phyloP scores from a whole-genome alignment of 1,284 basidiomycete genomes.

The Heterobasidion annosum region DNA sequence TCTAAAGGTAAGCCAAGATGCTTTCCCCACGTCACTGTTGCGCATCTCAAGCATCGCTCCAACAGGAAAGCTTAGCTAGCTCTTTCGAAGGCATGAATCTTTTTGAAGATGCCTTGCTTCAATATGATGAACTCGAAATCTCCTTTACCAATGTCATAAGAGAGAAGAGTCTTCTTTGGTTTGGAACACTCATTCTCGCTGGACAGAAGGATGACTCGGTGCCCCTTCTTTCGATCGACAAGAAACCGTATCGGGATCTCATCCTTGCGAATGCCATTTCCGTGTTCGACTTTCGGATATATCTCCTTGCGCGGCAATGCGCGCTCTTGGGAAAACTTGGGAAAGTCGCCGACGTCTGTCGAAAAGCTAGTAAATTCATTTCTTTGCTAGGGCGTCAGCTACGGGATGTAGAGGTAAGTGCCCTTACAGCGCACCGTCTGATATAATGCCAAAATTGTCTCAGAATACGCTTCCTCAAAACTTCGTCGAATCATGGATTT shows the following conservation, averaged over 20 bases:
- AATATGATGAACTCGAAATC: constrained; percentile 89
- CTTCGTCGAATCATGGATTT: constrained; percentile 93
- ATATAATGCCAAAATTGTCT: constrained; percentile 6
- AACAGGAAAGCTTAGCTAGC: constrained; percentile 85
- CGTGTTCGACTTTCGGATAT: constrained; percentile 90
- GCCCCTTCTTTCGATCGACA: constrained; percentile 70
- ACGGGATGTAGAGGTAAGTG: constrained; percentile 63
- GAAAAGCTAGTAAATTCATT: constrained; percentile 66
- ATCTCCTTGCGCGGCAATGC: constrained; percentile 85
- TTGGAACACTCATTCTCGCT: constrained; percentile 72
- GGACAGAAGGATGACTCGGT: constrained; percentile 71
- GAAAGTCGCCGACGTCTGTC: constrained; percentile 58
- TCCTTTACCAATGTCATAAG: constrained; percentile 73
- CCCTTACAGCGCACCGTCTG: background rate
- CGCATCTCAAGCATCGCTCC: background rate
- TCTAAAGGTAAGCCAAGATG: constrained; percentile 56
- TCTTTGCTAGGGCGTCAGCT: constrained; percentile 75
- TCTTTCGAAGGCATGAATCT: constrained; percentile 90
- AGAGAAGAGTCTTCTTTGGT: constrained; percentile 87
- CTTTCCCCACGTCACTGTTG: constrained; percentile 1
- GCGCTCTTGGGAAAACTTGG: constrained; percentile 68
- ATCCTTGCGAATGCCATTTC: constrained; percentile 89
- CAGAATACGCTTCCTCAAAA: constrained; percentile 65
- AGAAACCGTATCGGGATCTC: constrained; percentile 84
- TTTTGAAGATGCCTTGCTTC: constrained; percentile 80